phyloP scores from a whole-genome alignment of 441 rosid genomes.

The Syzygium syzygioides region DNA sequence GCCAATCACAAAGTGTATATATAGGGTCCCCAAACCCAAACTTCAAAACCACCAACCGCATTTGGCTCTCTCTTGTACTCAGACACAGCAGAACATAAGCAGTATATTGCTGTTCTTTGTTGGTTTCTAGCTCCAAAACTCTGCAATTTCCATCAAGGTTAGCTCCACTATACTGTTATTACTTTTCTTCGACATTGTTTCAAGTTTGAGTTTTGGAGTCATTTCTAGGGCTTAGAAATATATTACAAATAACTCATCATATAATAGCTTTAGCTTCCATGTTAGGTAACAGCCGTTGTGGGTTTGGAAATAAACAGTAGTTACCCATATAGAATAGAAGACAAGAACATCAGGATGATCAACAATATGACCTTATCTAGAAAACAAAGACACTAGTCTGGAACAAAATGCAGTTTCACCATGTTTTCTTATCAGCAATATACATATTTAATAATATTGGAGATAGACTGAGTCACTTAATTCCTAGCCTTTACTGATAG shows the following conservation, averaged over 20 bases:
- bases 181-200: background rate
- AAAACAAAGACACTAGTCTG: background rate
- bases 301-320: background rate
- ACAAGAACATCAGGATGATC: background rate
- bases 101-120: background rate
- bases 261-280: background rate
- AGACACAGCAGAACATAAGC: background rate
- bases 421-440: background rate
- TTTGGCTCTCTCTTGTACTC: background rate
- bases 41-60: constrained; percentile 22
- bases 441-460: background rate
- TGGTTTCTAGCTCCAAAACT: background rate
- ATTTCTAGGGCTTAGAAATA: background rate
- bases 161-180: background rate
- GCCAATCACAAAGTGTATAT: constrained; percentile 14
- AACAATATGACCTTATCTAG: background rate
- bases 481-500: background rate
- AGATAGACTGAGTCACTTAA: background rate
- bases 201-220: background rate
- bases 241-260: background rate
- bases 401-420: background rate
- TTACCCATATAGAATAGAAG: background rate
- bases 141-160: background rate
- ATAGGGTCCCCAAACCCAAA: constrained; percentile 22
- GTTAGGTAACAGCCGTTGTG: background rate